Evolutionary conservation across 768 basidiomycete genomes (phyloP).

Genomic region (Suillus hirtellus): DNA sequence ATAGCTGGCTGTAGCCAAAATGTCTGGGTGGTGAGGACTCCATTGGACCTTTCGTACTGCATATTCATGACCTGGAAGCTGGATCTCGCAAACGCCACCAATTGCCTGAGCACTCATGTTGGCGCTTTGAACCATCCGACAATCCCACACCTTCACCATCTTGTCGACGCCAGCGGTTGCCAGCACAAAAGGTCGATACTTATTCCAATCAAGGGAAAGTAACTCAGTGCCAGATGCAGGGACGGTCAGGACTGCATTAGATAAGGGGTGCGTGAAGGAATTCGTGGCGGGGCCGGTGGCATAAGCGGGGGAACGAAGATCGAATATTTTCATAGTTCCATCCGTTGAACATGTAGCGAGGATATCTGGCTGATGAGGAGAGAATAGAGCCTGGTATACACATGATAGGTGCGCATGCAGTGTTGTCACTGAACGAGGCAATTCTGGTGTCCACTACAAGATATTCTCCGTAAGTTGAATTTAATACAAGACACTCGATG

Average conservation of each 20-base stretch:
- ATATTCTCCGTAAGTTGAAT: neutral
- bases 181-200: conserved; percentile 77
- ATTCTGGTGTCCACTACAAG: conserved; percentile 85
- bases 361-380: conserved; percentile 84
- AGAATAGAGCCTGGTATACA: conserved; percentile 90
- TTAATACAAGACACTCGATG: neutral
- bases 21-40: conserved; percentile 75
- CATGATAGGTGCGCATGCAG: conserved; percentile 83
- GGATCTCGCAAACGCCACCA: conserved; percentile 70
- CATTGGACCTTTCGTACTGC: conserved; percentile 88
- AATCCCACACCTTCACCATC: conserved; percentile 78
- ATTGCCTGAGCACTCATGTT: conserved; percentile 51
- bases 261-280: conserved; percentile 64
- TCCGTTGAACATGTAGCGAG: conserved; percentile 86
- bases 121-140: conserved; percentile 73
- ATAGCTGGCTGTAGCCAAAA: conserved; percentile 76
- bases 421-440: conserved; percentile 74
- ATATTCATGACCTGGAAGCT: conserved; percentile 84
- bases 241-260: conserved; percentile 72
- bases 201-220: conserved; percentile 89
- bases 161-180: conserved; percentile 84
- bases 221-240: conserved; percentile 80
- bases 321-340: conserved; percentile 83
- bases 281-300: conserved; percentile 50
- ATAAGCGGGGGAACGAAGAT: conserved; percentile 67